Conservation (phyloP, 768 basidiomycete genomes). For the Obba rivulosa region DNA sequence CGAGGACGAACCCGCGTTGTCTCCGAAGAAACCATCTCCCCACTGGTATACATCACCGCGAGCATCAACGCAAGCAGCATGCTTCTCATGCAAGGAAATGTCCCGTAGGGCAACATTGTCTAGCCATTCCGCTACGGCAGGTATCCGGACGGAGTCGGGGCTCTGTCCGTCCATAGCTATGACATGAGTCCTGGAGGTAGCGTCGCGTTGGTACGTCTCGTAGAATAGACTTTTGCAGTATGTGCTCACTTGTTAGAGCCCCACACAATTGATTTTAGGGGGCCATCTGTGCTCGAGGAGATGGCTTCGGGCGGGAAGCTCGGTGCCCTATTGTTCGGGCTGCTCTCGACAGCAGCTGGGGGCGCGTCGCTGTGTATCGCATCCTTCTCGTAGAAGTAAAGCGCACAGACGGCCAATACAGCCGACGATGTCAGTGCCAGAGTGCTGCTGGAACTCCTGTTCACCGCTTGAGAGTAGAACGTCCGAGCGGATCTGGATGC, state of each 20-base stretch:
- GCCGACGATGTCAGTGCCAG: neutral
- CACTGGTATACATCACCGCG: constrained; percentile 82
- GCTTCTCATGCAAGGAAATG: constrained; percentile 56
- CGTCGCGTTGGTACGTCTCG: constrained; percentile 1
- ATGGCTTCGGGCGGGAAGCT: neutral
- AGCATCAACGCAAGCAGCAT: constrained; percentile 74
- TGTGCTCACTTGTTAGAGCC: constrained; percentile 63
- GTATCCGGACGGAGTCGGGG: constrained; percentile 41
- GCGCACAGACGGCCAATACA: neutral
- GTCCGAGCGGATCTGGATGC: too few relatives aligned
- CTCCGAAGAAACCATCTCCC: constrained; percentile 60
- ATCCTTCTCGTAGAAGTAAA: neutral
- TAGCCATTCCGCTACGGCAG: constrained; percentile 51
- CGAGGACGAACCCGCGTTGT: constrained; percentile 15
- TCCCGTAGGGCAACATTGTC: constrained; percentile 69
- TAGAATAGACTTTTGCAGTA: constrained; percentile 33
- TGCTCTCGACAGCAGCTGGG: constrained; percentile 5
- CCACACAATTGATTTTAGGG: constrained; percentile 57
- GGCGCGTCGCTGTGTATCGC: constrained; percentile 32
- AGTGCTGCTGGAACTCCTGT: too few relatives aligned
- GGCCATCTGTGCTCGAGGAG: constrained; percentile 11
- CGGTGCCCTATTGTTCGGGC: neutral
- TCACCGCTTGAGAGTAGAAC: too few relatives aligned
- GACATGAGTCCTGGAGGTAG: constrained; percentile 36
- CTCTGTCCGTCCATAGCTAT: constrained; percentile 37